Conservation (phyloP, 23 red algal genomes). For the Gracilariopsis chorda region DNA sequence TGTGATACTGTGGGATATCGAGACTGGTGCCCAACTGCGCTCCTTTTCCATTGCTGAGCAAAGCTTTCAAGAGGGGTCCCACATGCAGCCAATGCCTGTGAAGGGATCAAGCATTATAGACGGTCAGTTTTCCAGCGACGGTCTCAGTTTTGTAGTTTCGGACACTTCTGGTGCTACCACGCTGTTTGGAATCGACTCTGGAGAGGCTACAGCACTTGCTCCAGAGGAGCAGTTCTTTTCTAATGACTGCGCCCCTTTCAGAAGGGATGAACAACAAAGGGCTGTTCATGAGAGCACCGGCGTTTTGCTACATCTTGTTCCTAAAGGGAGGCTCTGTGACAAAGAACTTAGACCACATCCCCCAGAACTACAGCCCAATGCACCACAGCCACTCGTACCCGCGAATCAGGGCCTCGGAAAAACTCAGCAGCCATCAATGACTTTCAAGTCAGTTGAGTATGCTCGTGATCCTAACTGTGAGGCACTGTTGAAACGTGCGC, state of each 20-base stretch:
- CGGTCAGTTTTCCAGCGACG: slow-evolving; percentile 76
- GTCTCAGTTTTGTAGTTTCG: slow-evolving; percentile 67
- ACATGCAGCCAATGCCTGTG: neutral
- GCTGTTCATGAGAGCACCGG: slow-evolving; percentile 52
- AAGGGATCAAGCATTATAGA: slow-evolving; percentile 56
- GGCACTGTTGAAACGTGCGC: slow-evolving; percentile 50
- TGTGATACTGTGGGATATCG: slow-evolving; percentile 82
- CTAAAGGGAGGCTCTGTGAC: slow-evolving; percentile 74
- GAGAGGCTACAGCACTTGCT: slow-evolving; percentile 61
- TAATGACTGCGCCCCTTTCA: slow-evolving; percentile 32
- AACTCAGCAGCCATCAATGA: neutral
- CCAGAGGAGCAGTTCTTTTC: slow-evolving; percentile 92
- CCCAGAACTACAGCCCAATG: slow-evolving; percentile 60
- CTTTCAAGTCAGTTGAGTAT: neutral
- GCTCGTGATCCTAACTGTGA: slow-evolving; percentile 1
- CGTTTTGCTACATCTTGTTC: slow-evolving; percentile 38
- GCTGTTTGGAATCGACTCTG: slow-evolving; percentile 50
- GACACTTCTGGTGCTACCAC: slow-evolving; percentile 77
- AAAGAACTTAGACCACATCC: slow-evolving; percentile 65
- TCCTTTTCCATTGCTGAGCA: slow-evolving; percentile 45
- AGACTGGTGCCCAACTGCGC: slow-evolving; percentile 59
- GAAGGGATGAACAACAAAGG: slow-evolving; percentile 32
- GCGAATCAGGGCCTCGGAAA: neutral
- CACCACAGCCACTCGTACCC: neutral
- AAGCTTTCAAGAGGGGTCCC: neutral